Conservation (phyloP, 2,329 filamentous ascomycete species). For the Dothidotthia symphoricarpi region DNA sequence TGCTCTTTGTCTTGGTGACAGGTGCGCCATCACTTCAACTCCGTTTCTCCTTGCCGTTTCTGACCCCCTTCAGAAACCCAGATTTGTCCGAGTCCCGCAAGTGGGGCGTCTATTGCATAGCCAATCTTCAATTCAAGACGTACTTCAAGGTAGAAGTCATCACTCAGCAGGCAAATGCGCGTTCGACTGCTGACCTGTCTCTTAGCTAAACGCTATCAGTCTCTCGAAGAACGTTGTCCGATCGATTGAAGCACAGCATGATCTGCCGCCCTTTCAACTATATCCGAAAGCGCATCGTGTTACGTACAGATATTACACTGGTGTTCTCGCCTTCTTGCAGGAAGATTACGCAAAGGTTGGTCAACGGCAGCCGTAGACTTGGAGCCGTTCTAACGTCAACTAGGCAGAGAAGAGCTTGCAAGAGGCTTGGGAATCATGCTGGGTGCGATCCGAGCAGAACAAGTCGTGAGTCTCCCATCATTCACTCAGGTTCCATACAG, state of each 20-base stretch:
- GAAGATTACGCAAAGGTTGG: slow-evolving; percentile 81
- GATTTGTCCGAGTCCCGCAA: slow-evolving; percentile 81
- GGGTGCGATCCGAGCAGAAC: slow-evolving; percentile 69
- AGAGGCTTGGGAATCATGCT: slow-evolving; percentile 78
- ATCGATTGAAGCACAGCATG: slow-evolving; percentile 71
- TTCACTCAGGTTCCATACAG: background rate
- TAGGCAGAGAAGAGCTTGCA: slow-evolving; percentile 58
- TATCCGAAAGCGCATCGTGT: slow-evolving; percentile 91
- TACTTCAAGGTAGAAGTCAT: slow-evolving; percentile 70
- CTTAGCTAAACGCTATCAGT: slow-evolving; percentile 74
- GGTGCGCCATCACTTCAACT: slow-evolving; percentile 52
- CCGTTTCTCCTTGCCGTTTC: slow-evolving; percentile 11
- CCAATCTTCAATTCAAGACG: slow-evolving; percentile 95
- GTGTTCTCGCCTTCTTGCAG: slow-evolving; percentile 88
- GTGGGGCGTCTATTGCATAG: slow-evolving; percentile 95
- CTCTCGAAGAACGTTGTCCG: slow-evolving; percentile 87
- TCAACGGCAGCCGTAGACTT: background rate
- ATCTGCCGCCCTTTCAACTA: slow-evolving; percentile 74
- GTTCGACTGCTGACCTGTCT: slow-evolving; percentile 3
- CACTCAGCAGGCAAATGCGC: background rate
- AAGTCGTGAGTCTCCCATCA: slow-evolving; percentile 62
- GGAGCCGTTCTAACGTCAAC: slow-evolving; percentile 12
- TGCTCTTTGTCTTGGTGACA: slow-evolving; percentile 82
- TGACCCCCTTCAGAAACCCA: slow-evolving; percentile 59
- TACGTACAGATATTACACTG: slow-evolving; percentile 94